phyloP scores from a whole-genome alignment of 1,284 basidiomycete genomes.

The Macrocystidia cucumis region DNA sequence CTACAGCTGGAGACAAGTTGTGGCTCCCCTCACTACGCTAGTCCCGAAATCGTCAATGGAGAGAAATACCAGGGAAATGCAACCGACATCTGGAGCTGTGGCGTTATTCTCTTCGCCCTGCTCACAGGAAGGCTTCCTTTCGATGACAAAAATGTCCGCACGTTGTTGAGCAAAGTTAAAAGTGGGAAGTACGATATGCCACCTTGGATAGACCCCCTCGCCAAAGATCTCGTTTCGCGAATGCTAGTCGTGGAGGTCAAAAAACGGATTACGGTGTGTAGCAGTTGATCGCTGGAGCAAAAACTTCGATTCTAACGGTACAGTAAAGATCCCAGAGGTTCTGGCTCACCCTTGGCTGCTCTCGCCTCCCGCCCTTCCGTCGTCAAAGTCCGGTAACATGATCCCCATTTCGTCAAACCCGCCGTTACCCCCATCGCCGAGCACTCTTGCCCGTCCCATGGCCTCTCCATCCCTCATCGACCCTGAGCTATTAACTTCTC shows the following conservation, averaged over 20 bases:
- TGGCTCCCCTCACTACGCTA: slow-evolving; percentile 96
- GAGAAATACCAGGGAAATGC: slow-evolving; percentile 90
- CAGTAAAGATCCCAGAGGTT: slow-evolving; percentile 76
- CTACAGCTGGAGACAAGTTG: slow-evolving; percentile 93
- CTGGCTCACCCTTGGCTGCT: slow-evolving; percentile 81
- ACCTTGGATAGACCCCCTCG: slow-evolving; percentile 60
- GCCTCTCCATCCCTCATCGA: slow-evolving; percentile 73
- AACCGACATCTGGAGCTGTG: slow-evolving; percentile 94
- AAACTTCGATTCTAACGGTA: slow-evolving; percentile 2
- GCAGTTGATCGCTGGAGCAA: slow-evolving; percentile 7
- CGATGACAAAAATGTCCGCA: slow-evolving; percentile 81
- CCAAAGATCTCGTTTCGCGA: slow-evolving; percentile 67
- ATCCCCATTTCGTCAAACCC: slow-evolving; percentile 20
- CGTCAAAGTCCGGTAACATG: slow-evolving; percentile 21
- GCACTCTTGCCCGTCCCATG: slow-evolving; percentile 54
- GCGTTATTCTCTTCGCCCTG: slow-evolving; percentile 85
- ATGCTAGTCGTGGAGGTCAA: slow-evolving; percentile 93
- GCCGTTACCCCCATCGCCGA: slow-evolving; percentile 59
- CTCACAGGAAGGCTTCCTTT: slow-evolving; percentile 86
- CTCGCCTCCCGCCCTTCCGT: slow-evolving; percentile 17
- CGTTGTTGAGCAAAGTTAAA: slow-evolving; percentile 87
- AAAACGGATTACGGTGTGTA: slow-evolving; percentile 75
- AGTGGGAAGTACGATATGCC: slow-evolving; percentile 83
- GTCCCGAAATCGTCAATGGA: slow-evolving; percentile 95
- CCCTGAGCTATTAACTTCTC: slow-evolving; percentile 78